A percentile compares a stretch with the other conserved stretches of the same genome.
Evolutionary conservation across 306 rosid genomes (phyloP).

Genomic region (Geum urbanum): DNA sequence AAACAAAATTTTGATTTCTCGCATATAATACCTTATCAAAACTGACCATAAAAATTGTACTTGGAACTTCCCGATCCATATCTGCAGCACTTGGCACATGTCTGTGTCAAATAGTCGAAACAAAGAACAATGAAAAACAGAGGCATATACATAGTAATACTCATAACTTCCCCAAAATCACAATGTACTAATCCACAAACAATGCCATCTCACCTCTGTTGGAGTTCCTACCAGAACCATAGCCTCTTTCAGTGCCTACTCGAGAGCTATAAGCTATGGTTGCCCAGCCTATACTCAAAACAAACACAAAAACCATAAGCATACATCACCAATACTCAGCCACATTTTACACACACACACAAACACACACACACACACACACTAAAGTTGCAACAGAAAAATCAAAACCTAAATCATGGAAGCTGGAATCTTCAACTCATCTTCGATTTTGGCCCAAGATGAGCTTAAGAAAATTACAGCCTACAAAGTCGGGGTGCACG

Average conservation of each 20-base stretch:
- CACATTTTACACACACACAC: not conserved
- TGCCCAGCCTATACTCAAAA: constrained; percentile 63
- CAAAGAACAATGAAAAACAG: constrained; percentile 76
- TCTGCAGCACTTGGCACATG: constrained; percentile 40
- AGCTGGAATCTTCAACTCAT: too few species aligned
- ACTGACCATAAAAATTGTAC: constrained; percentile 77
- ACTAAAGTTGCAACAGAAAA: too few species aligned
- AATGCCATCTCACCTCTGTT: constrained; percentile 60
- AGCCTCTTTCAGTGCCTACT: constrained; percentile 72
- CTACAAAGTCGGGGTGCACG: too few species aligned
- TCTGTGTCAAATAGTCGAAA: constrained; percentile 69
- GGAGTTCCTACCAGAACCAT: constrained; percentile 84
- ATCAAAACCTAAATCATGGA: too few species aligned
- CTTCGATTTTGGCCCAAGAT: too few species aligned
- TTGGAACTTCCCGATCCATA: constrained; percentile 61
- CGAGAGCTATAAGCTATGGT: constrained; percentile 82
- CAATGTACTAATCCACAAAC: constrained; percentile 4
- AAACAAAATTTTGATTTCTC: constrained; percentile 13
- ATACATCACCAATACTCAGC: not conserved
- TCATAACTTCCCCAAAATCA: not conserved
- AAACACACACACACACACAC: too few species aligned
- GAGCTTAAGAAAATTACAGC: too few species aligned
- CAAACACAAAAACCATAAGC: not conserved
- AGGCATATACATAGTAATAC: constrained; percentile 41
- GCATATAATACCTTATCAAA: constrained; percentile 75